Conservation (phyloP, 2,329 filamentous ascomycete species). For the Fusarium sp. region DNA sequence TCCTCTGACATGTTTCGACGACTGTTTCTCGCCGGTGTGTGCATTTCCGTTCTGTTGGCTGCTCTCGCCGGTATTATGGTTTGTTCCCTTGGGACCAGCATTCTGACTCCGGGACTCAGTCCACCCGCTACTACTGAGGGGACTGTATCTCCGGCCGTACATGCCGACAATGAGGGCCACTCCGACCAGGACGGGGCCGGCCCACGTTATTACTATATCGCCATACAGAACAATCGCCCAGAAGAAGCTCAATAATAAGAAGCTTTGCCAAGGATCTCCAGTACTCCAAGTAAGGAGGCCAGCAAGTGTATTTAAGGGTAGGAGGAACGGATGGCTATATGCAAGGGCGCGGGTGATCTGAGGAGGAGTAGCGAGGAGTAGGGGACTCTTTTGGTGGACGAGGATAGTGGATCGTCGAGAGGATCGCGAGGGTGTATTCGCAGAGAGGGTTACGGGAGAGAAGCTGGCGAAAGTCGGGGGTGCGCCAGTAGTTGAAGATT, state of each 20-base stretch:
- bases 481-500: constrained; percentile 53
- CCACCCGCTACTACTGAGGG: constrained; percentile 87
- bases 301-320: constrained; percentile 86
- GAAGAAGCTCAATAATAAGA: constrained; percentile 84
- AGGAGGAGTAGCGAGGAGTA: constrained; percentile 92
- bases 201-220: constrained; percentile 81
- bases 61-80: constrained; percentile 28
- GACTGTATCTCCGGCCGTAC: constrained; percentile 91
- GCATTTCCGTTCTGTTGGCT: constrained; percentile 45
- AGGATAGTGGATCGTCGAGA: constrained; percentile 88
- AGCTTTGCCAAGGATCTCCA: constrained; percentile 96
- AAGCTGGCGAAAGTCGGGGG: constrained; percentile 88
- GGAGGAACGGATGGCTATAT: constrained; percentile 93
- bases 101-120: constrained; percentile 59
- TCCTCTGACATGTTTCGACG: constrained; percentile 57
- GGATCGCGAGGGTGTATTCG: constrained; percentile 69
- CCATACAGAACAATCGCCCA: constrained; percentile 91
- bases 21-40: constrained; percentile 45
- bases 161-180: constrained; percentile 86
- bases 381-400: constrained; percentile 94
- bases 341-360: constrained; percentile 94
- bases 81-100: constrained; percentile 33
- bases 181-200: constrained; percentile 86
- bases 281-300: constrained; percentile 95
- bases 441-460: constrained; percentile 82